Evolutionary conservation across 768 basidiomycete genomes (phyloP).

Genomic region (Hypsizygus marmoreus): DNA sequence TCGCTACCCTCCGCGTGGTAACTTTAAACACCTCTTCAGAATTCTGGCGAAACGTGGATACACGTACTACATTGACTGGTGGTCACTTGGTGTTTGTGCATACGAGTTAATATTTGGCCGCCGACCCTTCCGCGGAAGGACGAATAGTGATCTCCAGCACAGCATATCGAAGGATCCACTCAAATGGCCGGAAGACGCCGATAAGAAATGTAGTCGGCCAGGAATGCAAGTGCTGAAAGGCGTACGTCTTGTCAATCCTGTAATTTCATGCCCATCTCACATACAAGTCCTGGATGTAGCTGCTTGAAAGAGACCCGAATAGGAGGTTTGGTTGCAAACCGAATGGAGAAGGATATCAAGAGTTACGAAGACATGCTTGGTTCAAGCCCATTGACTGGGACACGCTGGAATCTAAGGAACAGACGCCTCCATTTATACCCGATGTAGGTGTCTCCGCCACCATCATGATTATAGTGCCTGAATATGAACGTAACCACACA

Average conservation of each 20-base stretch:
- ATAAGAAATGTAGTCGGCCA: conserved; percentile 70
- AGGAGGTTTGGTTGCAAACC: conserved; percentile 84
- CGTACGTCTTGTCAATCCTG: conserved; percentile 48
- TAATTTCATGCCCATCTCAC: conserved; percentile 4
- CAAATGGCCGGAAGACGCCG: conserved; percentile 89
- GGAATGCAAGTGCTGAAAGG: conserved; percentile 81
- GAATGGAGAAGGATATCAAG: conserved; percentile 76
- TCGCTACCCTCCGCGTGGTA: conserved; percentile 3
- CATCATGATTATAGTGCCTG: conserved; percentile 4
- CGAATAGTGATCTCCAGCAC: conserved; percentile 90
- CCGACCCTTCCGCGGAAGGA: conserved; percentile 90
- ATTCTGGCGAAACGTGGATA: conserved; percentile 94
- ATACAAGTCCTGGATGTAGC: conserved; percentile 43
- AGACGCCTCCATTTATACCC: conserved; percentile 83
- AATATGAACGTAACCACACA: conserved; percentile 30
- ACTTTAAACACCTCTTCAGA: conserved; percentile 27
- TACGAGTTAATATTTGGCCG: conserved; percentile 92
- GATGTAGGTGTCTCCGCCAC: conserved; percentile 55
- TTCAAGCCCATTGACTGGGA: conserved; percentile 90
- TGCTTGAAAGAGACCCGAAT: conserved; percentile 83
- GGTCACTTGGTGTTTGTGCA: conserved; percentile 92
- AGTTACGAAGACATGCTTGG: conserved; percentile 83
- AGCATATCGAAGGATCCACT: conserved; percentile 88
- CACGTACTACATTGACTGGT: conserved; percentile 94
- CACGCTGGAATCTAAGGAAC: conserved; percentile 73